phyloP scores from a whole-genome alignment of 495 filamentous ascomycete genomes.

The Lasiosphaeris hirsuta region DNA sequence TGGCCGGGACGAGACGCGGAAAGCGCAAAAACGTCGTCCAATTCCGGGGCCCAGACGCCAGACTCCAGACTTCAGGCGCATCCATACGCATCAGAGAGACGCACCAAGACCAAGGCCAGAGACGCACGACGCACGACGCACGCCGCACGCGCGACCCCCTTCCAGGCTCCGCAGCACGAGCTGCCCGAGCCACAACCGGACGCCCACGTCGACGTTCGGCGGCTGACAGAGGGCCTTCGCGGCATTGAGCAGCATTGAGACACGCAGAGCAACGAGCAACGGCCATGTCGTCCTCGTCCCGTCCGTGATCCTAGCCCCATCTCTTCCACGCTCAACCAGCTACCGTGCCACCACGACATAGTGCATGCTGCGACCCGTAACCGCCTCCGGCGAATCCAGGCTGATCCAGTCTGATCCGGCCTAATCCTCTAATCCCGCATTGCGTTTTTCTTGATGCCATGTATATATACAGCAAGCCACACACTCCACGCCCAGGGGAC shows the following conservation, averaged over 20 bases:
- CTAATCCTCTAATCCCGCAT: slow-evolving; percentile 8
- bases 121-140: background rate
- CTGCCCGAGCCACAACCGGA: slow-evolving; percentile 12
- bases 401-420: slow-evolving; percentile 11
- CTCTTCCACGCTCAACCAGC: slow-evolving; percentile 14
- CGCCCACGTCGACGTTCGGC: slow-evolving; percentile 24
- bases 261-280: background rate
- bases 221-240: background rate
- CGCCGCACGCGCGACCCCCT: no score
- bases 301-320: slow-evolving; percentile 14
- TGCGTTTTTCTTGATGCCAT: slow-evolving; percentile 18
- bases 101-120: background rate
- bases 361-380: slow-evolving; percentile 30
- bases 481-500: slow-evolving; percentile 17
- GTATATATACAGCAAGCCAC: slow-evolving; percentile 32
- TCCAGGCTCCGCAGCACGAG: no score
- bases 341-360: slow-evolving; percentile 24
- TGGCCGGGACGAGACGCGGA: background rate
- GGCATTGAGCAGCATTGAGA: slow-evolving; percentile 3
- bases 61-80: no score
- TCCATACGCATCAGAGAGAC: background rate
- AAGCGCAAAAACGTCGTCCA: no score
- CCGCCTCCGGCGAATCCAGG: background rate
- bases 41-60: no score
- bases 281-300: slow-evolving; percentile 22